Conservation (phyloP, 768 basidiomycete species). For the Amyloporia xantha region DNA sequence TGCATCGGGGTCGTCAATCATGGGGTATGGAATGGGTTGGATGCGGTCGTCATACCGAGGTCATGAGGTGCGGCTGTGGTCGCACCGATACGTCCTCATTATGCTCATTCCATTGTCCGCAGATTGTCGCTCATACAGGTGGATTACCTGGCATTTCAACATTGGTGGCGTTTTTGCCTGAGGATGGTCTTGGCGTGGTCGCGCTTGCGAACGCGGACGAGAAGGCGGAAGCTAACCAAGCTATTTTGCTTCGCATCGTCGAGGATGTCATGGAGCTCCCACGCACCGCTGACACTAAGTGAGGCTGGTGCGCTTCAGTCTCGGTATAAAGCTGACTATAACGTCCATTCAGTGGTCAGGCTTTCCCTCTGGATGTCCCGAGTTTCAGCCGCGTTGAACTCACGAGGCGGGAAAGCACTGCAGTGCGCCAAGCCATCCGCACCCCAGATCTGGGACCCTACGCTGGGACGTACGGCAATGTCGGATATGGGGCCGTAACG, state of each 20-base stretch:
- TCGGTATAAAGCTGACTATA: not conserved
- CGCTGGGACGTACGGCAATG: slow-evolving; percentile 12
- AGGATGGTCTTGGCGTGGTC: slow-evolving; percentile 30
- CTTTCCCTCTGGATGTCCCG: no score
- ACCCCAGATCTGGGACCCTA: slow-evolving; percentile 8
- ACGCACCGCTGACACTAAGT: no score
- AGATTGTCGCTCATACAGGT: slow-evolving; percentile 33
- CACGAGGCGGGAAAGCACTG: no score
- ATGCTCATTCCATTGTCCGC: not conserved
- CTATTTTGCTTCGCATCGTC: slow-evolving; percentile 7
- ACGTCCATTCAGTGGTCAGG: no score
- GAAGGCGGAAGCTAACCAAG: slow-evolving; percentile 1
- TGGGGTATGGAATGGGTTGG: slow-evolving; percentile 40
- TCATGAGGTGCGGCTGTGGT: slow-evolving; percentile 28
- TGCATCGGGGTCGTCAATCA: slow-evolving; percentile 20
- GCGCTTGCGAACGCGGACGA: slow-evolving; percentile 17
- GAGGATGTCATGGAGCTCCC: slow-evolving; percentile 10
- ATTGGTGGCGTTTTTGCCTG: slow-evolving; percentile 27
- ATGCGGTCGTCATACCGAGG: slow-evolving; percentile 30
- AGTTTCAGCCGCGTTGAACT: no score
- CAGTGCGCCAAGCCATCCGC: no score
- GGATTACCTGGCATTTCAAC: slow-evolving; percentile 29
- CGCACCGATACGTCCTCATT: not conserved
- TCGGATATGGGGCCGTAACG: slow-evolving; percentile 18
- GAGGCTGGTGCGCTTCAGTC: not conserved